Base-by-base conservation (phyloP, 2,329 filamentous ascomycete species). In the Scedosporium dehoogii region DNA sequence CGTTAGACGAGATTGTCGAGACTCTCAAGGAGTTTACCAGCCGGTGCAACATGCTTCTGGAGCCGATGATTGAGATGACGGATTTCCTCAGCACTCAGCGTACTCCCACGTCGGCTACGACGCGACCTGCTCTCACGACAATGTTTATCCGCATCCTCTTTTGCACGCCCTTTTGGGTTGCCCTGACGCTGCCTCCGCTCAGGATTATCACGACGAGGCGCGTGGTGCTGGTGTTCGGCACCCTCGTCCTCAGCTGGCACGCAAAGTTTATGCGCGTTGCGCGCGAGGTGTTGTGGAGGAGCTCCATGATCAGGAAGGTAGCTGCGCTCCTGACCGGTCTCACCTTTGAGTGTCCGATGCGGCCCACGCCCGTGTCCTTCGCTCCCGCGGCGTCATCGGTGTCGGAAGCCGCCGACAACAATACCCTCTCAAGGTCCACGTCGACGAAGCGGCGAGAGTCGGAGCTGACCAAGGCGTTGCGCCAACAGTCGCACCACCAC, bases 1-100 rank as follows among this genome's bases (percentile, higher is more conserved):
- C 92, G 59, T 76, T 99, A 60, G 94, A 99, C 72, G 94, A 99
- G 76, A 99, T 99, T 64, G 90, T 99, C 63, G 92, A 97, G 68
- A 96, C 91, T 0, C 77, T 99, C 55, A 91, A 92, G 72, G 86
- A 92, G 67, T 91, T 99, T 68, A 97, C 93, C 0, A 89, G 88
- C 4, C 84, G 94, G 58, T 97, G 94, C 75, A 96, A 97, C 73
- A 88, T 96, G 60, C 79, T 99, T 18, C 81, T 97, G 60, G 92
- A 97, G 69, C 94, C 94, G 2, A 82, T 97, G 62, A 80, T 96
- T 55, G 86, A 90, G 66, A 81, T 97, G 72, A 97, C 92, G 5
- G 92, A 97, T 73, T 97, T 97, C 70, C 81, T 99, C 27, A 94
- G 90, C 64, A 96, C 92, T 0, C 92, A 97, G 72, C 84, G 88